Evolutionary conservation across 2,329 filamentous ascomycete species (phyloP).

Genomic region (Pestalotiopsis sp.): DNA sequence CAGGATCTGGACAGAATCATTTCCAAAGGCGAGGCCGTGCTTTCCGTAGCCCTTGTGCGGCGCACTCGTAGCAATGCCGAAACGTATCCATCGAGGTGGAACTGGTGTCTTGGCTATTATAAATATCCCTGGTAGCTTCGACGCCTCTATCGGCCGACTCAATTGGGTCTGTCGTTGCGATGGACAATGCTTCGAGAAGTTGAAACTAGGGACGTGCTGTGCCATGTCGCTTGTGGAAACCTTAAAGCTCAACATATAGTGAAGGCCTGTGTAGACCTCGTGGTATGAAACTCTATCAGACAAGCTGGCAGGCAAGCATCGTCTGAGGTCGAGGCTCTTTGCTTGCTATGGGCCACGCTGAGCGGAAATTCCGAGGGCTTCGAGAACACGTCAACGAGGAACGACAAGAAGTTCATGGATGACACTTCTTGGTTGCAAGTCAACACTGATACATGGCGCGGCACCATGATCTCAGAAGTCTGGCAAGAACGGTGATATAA

Average conservation of each 20-base stretch:
- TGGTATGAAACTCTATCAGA: neutral
- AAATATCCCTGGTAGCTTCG: neutral
- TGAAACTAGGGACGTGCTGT: neutral
- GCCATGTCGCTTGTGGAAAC: neutral
- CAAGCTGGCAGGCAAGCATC: neutral
- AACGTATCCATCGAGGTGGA: neutral
- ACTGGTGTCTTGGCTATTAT: neutral
- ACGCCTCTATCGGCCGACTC: neutral
- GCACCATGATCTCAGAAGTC: neutral
- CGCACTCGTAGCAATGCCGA: neutral
- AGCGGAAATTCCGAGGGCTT: neutral
- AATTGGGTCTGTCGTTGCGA: neutral
- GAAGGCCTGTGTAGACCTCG: neutral
- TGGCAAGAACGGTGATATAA: neutral
- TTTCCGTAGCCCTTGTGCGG: neutral
- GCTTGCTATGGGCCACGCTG: neutral
- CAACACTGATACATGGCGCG: neutral
- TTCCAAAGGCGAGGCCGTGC: neutral
- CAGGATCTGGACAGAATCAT: neutral
- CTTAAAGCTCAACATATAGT: neutral
- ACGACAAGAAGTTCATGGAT: neutral
- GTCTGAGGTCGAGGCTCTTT: neutral
- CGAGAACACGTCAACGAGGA: neutral
- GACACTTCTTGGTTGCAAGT: neutral
- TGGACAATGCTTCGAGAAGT: constrained; percentile 7